Evolutionary conservation across 441 rosid species (phyloP), one percentile per base, ranked within the genome.

Genomic region (Croton laevigatus): DNA sequence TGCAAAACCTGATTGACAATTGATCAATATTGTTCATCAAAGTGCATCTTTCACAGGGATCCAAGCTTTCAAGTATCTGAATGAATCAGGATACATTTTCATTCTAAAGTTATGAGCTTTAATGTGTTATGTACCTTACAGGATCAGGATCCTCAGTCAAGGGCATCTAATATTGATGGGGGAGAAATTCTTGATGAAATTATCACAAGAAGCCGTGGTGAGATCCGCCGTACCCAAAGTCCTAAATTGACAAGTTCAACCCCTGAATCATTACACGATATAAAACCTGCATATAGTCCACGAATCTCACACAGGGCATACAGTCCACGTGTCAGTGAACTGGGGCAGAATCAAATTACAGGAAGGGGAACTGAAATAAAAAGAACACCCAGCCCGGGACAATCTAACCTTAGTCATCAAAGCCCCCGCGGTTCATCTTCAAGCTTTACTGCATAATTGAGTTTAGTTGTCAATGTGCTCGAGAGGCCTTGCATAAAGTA

Each of bases 121-220:
- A 58, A 64, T 59, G 17, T 66, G 40, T 66, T 71, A 20, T 74
- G 60, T 55, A 34, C 60, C 42, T 44, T 67, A 65, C 82, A 83
- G 94, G 88, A 81, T 66, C 87, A 77, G 69, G 81, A 78, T 68
- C 42, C 61, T 22, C 83, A 75, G 46, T 71, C 78, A 63, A 84
- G 87, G 65, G 49, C 79, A 46, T 42, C 76, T 13, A 62, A 62
- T 36, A 70, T 82, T 14, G 88, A 85, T 37, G 65, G 74, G 6
- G 83, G 83, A 40, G 96, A 89, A 83, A 78, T 89, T 71, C 89
- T 89, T 36, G 96, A 88, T 71, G 91, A 79, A 70, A 75, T 88
- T 32, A 80, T 89, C 66, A 89, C 91, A 68, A 78, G 96, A 84
- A 85, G 91, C 80, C 87, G 96, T 8, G 93, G 93, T 48, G 96